A percentile compares a stretch with the other conserved stretches of the same genome.
These are phyloP conservation scores for Oryza glumipatula DNA, from an alignment of 176 grass and related monocot species.

Conservation along the genomic window DNA sequence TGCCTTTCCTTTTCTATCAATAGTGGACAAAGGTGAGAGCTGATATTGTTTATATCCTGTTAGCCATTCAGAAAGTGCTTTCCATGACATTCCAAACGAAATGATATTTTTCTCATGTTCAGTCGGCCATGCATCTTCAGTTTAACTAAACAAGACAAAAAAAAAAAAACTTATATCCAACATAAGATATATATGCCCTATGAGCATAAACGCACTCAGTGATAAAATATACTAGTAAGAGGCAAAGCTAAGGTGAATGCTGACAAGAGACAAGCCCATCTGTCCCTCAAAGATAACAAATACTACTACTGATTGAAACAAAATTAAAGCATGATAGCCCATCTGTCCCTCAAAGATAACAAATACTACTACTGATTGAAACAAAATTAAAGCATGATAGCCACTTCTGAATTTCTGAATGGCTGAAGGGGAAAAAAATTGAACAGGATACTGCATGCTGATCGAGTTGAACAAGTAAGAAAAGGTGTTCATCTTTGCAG, in stretches of 20 bases:
- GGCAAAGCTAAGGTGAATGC: slow-evolving; percentile 2
- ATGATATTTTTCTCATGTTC: not conserved
- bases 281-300: not conserved
- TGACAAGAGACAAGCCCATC: slow-evolving; percentile 17
- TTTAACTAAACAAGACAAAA: not conserved
- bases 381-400: not conserved
- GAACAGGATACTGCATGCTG: not conserved
- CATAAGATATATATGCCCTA: not conserved
- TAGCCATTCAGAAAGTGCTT: not conserved
- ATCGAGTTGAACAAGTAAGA: not conserved
- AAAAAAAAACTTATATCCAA: not conserved
- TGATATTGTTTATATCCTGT: not conserved
- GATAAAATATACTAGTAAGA: not conserved
- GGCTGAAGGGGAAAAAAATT: not conserved
- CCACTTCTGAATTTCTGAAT: slow-evolving; percentile 5
- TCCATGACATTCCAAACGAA: not conserved
- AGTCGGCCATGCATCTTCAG: not conserved
- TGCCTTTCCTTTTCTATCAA: too few relatives aligned
- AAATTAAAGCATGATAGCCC: not conserved
- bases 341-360: not conserved
- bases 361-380: not conserved
- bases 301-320: not conserved
- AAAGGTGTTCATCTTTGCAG: not conserved
- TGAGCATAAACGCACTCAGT: not conserved
- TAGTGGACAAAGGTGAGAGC: not conserved